A percentile compares a stretch with the other conserved stretches of the same genome.
Conservation (phyloP, 352 stramenopile genomes). For the Phytophthora cactorum region DNA sequence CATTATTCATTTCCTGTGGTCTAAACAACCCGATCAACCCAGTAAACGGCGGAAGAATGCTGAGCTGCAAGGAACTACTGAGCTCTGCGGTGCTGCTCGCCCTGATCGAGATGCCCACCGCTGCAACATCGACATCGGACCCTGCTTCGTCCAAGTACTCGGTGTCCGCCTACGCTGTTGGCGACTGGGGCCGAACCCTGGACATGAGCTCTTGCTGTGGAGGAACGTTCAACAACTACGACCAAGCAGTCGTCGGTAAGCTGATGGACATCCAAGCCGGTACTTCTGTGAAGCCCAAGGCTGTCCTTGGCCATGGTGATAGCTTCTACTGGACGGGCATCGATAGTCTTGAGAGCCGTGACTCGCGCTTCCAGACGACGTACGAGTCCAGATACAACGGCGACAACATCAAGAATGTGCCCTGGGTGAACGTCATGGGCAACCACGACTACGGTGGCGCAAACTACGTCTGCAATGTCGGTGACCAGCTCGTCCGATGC, state of each 20-base stretch:
- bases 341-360: slow-evolving; percentile 16
- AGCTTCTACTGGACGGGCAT: slow-evolving; percentile 26
- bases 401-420: slow-evolving; percentile 18
- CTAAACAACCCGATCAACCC: neutral
- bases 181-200: slow-evolving; percentile 47
- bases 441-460: slow-evolving; percentile 23
- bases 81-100: slow-evolving; percentile 5
- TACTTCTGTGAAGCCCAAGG: slow-evolving; percentile 44
- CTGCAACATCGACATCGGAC: neutral
- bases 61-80: slow-evolving; percentile 4
- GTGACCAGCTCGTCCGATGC: slow-evolving; percentile 8
- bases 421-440: slow-evolving; percentile 20
- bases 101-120: neutral
- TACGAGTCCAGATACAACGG: slow-evolving; percentile 11
- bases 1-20: slow-evolving; percentile 15
- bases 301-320: slow-evolving; percentile 14
- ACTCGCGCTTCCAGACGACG: slow-evolving; percentile 14
- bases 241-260: slow-evolving; percentile 36
- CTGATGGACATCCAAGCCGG: slow-evolving; percentile 44
- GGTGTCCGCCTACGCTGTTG: slow-evolving; percentile 31
- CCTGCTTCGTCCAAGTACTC: slow-evolving; percentile 5
- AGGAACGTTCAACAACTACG: slow-evolving; percentile 35
- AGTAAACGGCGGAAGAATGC: neutral
- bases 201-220: slow-evolving; percentile 43
- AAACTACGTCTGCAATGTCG: slow-evolving; percentile 18